Evolutionary conservation across 768 basidiomycete genomes (phyloP).

Genomic region (Leccinum pellstonianum): DNA sequence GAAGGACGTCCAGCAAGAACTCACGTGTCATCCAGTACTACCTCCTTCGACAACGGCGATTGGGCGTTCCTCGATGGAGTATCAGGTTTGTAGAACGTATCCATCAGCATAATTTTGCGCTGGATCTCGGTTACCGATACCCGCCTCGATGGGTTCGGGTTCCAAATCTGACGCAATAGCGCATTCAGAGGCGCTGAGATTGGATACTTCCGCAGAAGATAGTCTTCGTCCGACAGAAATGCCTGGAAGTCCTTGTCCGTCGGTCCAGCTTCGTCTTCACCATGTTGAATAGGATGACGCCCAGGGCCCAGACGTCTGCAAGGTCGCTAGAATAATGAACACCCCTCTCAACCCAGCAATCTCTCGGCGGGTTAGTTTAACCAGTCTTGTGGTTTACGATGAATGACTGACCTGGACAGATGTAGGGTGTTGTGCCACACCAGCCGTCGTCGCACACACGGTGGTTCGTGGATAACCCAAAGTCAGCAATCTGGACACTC

Average conservation of each 20-base stretch:
- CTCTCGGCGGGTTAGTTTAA: constrained; percentile 33
- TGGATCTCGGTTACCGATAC: constrained; percentile 9
- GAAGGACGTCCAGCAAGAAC: too few species aligned
- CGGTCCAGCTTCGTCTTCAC: constrained; percentile 41
- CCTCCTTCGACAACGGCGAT: too few species aligned
- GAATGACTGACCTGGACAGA: too few species aligned
- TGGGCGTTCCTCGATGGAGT: fast-evolving
- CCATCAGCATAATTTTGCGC: constrained; percentile 12
- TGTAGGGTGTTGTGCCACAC: too few species aligned
- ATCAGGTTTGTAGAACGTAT: constrained; percentile 15
- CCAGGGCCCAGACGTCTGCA: constrained; percentile 69
- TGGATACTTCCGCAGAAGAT: constrained; percentile 1
- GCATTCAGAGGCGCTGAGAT: constrained; percentile 6
- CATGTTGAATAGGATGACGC: constrained; percentile 83
- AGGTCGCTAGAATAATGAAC: constrained; percentile 13
- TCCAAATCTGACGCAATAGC: constrained; percentile 8
- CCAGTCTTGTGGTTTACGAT: too few species aligned
- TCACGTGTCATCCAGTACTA: too few species aligned
- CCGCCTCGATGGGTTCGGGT: constrained; percentile 11
- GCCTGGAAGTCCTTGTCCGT: constrained; percentile 2
- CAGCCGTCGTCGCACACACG: too few species aligned
- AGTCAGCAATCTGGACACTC: too few species aligned
- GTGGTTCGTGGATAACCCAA: too few species aligned
- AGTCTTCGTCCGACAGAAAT: constrained; percentile 1
- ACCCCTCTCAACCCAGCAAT: constrained; percentile 51